Conservation (phyloP, 2,329 filamentous ascomycete species). For the Alternaria sp. region DNA sequence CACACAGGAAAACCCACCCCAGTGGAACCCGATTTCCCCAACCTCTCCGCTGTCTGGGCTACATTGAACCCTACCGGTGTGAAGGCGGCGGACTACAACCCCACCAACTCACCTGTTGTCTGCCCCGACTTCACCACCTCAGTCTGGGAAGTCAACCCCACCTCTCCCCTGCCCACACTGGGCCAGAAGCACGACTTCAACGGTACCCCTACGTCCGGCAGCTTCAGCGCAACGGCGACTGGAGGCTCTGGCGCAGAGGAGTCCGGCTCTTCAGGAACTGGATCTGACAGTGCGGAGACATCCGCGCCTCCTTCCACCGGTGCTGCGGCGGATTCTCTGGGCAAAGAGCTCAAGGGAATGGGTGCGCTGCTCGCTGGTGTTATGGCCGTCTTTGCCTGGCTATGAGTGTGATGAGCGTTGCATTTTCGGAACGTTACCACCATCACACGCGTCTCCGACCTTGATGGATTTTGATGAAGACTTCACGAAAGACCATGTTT, state of each 20-base stretch:
- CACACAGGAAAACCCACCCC: conserved; percentile 69
- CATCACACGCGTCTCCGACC: background rate
- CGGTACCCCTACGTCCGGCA: conserved; percentile 6
- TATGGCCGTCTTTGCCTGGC: conserved; percentile 33
- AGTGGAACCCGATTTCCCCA: conserved; percentile 76
- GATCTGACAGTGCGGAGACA: conserved; percentile 4
- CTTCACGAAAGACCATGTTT: background rate
- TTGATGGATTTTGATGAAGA: background rate
- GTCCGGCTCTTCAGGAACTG: conserved; percentile 3
- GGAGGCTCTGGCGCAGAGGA: background rate
- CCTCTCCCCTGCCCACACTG: conserved; percentile 72
- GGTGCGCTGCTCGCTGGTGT: conserved; percentile 26
- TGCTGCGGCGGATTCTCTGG: conserved; percentile 26
- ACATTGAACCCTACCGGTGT: conserved; percentile 74
- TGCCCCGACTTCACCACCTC: conserved; percentile 74
- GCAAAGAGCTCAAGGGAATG: conserved; percentile 29
- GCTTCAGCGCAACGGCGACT: conserved; percentile 3
- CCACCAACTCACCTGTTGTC: conserved; percentile 65
- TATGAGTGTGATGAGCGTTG: background rate
- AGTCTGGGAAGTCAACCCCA: conserved; percentile 76
- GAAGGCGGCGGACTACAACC: conserved; percentile 68
- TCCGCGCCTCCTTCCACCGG: conserved; percentile 18
- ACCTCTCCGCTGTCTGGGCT: conserved; percentile 78
- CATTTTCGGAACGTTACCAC: background rate
- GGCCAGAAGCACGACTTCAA: conserved; percentile 52